These are phyloP conservation scores for Leccinum glutinopallens DNA, from an alignment of 1,284 basidiomycete species.

Conservation along the genomic window DNA sequence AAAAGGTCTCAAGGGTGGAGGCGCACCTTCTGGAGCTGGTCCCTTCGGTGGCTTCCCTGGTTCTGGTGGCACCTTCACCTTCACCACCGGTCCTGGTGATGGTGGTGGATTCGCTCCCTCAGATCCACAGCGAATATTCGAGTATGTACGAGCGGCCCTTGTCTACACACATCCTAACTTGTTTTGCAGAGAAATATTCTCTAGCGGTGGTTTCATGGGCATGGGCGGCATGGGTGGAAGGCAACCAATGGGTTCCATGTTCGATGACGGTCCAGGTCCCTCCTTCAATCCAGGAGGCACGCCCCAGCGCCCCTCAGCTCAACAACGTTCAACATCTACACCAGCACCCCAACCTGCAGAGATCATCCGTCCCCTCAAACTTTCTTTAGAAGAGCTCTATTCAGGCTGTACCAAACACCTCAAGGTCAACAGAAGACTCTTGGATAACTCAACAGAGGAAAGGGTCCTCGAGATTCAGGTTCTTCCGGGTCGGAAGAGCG, in stretches of 20 bases:
- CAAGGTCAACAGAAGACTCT: conserved; percentile 79
- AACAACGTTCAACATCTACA: conserved; percentile 30
- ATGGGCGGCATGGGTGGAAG: conserved; percentile 30
- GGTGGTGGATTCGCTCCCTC: conserved; percentile 60
- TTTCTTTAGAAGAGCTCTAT: conserved; percentile 92
- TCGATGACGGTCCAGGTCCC: conserved; percentile 50
- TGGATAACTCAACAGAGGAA: conserved; percentile 80
- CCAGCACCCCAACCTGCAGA: conserved; percentile 52
- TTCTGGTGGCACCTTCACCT: conserved; percentile 57
- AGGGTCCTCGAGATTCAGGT: conserved; percentile 91
- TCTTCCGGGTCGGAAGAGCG: conserved; percentile 85
- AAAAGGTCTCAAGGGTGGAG: conserved; percentile 86
- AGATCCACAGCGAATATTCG: conserved; percentile 92
- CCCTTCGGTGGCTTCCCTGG: conserved; percentile 52
- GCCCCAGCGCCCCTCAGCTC: conserved; percentile 30
- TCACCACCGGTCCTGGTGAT: conserved; percentile 52
- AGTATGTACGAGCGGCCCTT: conserved; percentile 49
- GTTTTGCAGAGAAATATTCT: conserved; percentile 68
- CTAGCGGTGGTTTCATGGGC: conserved; percentile 38
- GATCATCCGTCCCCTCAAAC: conserved; percentile 82
- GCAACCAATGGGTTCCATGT: conserved; percentile 40
- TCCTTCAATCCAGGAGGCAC: conserved; percentile 56
- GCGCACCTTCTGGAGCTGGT: conserved; percentile 44
- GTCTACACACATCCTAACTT: conserved; percentile 21
- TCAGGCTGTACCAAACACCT: conserved; percentile 87